A percentile compares a stretch with the other conserved stretches of the same genome.
Evolutionary conservation across 805 yeast species (phyloP).

Genomic region (Teunomyces funiuensis): DNA sequence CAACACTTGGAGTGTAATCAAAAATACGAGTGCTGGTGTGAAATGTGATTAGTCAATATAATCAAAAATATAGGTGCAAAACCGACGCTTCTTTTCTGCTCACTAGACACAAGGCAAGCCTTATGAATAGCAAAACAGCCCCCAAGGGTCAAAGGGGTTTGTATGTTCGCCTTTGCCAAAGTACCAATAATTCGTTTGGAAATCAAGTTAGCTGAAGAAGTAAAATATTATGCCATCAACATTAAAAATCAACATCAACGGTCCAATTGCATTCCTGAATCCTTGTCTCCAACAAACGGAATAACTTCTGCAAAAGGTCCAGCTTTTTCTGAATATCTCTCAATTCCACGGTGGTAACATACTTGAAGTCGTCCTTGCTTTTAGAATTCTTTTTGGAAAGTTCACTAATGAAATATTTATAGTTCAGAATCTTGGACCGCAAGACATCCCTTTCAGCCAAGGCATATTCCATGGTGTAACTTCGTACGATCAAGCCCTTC

Average conservation of each 20-base stretch:
- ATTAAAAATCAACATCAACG: not conserved
- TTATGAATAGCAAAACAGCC: not conserved
- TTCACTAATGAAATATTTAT: not conserved
- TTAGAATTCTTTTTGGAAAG: not conserved
- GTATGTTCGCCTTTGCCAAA: too few relatives aligned
- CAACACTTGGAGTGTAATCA: not conserved
- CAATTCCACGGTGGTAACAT: not conserved
- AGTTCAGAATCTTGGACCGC: not conserved
- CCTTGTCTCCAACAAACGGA: not conserved
- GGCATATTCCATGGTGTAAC: not conserved
- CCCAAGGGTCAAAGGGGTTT: too few relatives aligned
- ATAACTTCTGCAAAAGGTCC: not conserved
- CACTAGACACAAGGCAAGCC: too few relatives aligned
- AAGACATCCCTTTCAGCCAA: slow-evolving; percentile 1
- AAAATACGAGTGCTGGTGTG: not conserved
- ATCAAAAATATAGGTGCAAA: too few relatives aligned
- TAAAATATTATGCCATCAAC: too few relatives aligned
- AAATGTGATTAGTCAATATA: not conserved
- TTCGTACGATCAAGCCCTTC: not conserved
- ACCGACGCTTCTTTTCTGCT: too few relatives aligned
- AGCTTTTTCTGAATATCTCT: not conserved
- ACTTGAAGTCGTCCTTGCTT: not conserved
- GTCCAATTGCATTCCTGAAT: not conserved
- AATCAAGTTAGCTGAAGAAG: too few relatives aligned
- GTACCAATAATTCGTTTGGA: too few relatives aligned